Base-by-base conservation (phyloP, 345 rosid species). In the Salix arbutifolia region DNA sequence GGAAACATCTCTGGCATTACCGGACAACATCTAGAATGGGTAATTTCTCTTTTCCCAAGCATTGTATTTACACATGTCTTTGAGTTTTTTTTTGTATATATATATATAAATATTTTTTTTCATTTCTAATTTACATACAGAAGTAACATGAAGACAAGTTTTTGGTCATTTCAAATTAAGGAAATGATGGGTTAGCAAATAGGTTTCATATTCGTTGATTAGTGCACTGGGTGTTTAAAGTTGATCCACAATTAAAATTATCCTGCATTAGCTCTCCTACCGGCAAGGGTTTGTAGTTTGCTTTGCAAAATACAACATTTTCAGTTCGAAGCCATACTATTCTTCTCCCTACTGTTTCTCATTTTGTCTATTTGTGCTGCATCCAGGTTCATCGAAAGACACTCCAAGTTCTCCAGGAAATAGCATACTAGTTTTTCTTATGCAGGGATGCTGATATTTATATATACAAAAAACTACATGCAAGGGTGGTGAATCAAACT, bases 21-120 rank as follows among this genome's bases (percentile, higher is more conserved):
- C 1, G 98, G 96, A 79, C 99, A 93, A 75, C 98, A 95, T 86
- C 86, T 93, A 25, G 99, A 95, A 88, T 93, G 97, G 97, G 98
- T 93, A 80, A 85, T 77, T 77, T 76, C 52, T 80, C 65, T 42
- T 76, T 67, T 70, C 21, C 48, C 72, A 38, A 68, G 69, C 46
- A 28, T 42, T 11, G 3, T 11, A 42, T 11, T 42, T 4, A 37
- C 5, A 1, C 9, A 61, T 6, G 26, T 61, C 13, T 61, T 19
- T 61, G 31, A 23, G 31, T 61, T n/a, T 7, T 26, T 65, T 28
- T 16, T 21, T 33, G 0, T 38, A 1, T 38, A 38, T 38, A 37
- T 37, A 7, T 37, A 38, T 37, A 38, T 38, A 37, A 6, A 6
- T 37, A 7, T 37, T 40, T 8, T 4, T 11, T 31, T 56, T n/a